phyloP scores from a whole-genome alignment of 2,329 filamentous ascomycete species.

The Aspergillus sp. region DNA sequence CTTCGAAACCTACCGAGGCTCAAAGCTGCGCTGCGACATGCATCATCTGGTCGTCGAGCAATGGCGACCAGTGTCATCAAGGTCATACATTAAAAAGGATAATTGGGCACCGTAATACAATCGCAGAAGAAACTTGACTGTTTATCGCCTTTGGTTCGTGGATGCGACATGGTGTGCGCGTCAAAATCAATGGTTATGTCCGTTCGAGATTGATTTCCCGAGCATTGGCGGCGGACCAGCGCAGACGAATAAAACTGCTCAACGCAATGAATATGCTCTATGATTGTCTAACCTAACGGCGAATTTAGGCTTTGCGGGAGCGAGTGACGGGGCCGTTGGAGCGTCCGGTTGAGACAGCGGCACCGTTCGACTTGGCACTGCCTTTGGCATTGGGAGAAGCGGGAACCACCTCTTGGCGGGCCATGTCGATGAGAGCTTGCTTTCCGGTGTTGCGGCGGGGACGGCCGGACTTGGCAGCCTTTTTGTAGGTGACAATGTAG shows the following conservation, averaged over 20 bases:
- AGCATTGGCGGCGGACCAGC: background rate
- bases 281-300: background rate
- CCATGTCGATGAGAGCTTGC: slow-evolving; percentile 84
- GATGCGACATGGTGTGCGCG: background rate
- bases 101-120: slow-evolving; percentile 22
- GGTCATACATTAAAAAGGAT: slow-evolving; percentile 36
- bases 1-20: slow-evolving; percentile 21
- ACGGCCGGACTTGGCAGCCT: slow-evolving; percentile 57
- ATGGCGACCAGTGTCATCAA: slow-evolving; percentile 33
- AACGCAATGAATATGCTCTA: background rate
- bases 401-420: slow-evolving; percentile 67
- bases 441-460: slow-evolving; percentile 68
- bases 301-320: slow-evolving; percentile 52
- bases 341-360: slow-evolving; percentile 42
- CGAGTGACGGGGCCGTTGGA: slow-evolving; percentile 51
- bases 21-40: slow-evolving; percentile 26
- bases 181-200: background rate
- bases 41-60: slow-evolving; percentile 29
- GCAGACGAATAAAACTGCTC: background rate
- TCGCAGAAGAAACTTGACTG: slow-evolving; percentile 8
- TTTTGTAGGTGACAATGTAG: slow-evolving; percentile 94
- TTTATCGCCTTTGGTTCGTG: slow-evolving; percentile 1
- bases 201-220: background rate
- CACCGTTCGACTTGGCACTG: slow-evolving; percentile 36
- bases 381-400: slow-evolving; percentile 34